Conservation (phyloP, 2,329 filamentous ascomycete genomes). For the Aspergillus ustus region DNA sequence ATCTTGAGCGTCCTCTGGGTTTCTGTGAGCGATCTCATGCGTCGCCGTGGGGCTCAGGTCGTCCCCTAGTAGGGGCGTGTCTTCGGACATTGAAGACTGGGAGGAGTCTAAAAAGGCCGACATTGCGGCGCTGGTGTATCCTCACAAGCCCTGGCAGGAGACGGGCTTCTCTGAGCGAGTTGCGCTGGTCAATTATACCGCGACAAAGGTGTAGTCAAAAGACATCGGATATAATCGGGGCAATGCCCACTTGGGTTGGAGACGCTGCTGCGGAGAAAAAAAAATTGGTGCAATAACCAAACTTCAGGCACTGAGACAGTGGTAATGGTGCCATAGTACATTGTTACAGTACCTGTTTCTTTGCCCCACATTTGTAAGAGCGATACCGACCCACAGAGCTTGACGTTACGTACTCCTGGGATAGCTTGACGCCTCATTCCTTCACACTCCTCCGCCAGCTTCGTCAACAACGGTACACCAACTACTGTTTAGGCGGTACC, state of each 20-base stretch:
- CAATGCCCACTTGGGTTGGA: not conserved
- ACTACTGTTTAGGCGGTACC: not conserved
- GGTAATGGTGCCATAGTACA: not conserved
- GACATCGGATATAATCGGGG: conserved; percentile 6
- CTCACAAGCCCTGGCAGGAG: not conserved
- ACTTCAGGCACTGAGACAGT: not conserved
- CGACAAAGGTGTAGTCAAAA: not conserved
- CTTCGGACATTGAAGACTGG: conserved; percentile 4
- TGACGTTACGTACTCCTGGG: not conserved
- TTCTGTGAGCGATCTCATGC: not conserved
- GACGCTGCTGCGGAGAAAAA: not conserved
- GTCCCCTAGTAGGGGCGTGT: conserved; percentile 5
- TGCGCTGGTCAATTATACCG: not conserved
- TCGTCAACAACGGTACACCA: not conserved
- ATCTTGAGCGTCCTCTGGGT: conserved; percentile 26
- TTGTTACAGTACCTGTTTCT: not conserved
- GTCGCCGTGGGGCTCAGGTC: conserved; percentile 12
- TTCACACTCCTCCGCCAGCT: not conserved
- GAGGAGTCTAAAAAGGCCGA: not conserved
- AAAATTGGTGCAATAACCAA: not conserved
- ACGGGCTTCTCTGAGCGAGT: not conserved
- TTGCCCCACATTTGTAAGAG: not conserved
- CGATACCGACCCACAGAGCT: not conserved
- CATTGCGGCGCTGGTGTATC: conserved; percentile 1
- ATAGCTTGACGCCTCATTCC: not conserved